Evolutionary conservation across 768 basidiomycete species (phyloP).

Genomic region (Porpolomopsis calyptriformis): DNA sequence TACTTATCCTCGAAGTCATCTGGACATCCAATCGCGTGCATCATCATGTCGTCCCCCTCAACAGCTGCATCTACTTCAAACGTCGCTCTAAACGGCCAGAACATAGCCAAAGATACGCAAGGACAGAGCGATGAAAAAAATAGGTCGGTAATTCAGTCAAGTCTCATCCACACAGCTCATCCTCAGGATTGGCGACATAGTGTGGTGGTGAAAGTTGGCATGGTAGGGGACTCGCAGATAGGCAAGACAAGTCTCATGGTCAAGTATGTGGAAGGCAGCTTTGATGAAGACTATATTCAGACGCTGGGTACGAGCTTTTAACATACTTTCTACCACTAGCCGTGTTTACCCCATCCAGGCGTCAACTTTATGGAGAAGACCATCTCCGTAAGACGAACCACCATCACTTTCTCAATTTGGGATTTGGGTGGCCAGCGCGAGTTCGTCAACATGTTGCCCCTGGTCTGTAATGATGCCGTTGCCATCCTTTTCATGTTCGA

Average conservation of each 20-base stretch:
- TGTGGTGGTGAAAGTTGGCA: slow-evolving; percentile 96
- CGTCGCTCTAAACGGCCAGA: slow-evolving; percentile 45
- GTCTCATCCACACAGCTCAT: slow-evolving; percentile 5
- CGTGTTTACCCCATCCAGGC: slow-evolving; percentile 31
- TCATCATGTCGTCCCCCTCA: slow-evolving; percentile 29
- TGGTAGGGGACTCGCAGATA: slow-evolving; percentile 99
- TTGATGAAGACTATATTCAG: slow-evolving; percentile 99
- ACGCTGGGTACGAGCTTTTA: slow-evolving; percentile 66
- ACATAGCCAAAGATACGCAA: slow-evolving; percentile 39
- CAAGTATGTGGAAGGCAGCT: slow-evolving; percentile 91
- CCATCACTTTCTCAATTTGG: slow-evolving; percentile 99
- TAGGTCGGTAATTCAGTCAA: slow-evolving; percentile 31
- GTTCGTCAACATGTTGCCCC: slow-evolving; percentile 97
- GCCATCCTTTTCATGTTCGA: slow-evolving; percentile 99
- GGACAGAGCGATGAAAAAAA: slow-evolving; percentile 61
- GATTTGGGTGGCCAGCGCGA: slow-evolving; percentile 95
- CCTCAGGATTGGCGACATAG: slow-evolving; percentile 24
- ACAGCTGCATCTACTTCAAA: slow-evolving; percentile 33
- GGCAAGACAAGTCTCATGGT: slow-evolving; percentile 85
- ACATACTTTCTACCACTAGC: slow-evolving; percentile 4
- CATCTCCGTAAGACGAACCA: slow-evolving; percentile 93
- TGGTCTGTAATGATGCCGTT: slow-evolving; percentile 98
- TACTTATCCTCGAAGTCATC: too few species aligned
- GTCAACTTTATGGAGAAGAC: slow-evolving; percentile 99
- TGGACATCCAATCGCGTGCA: neutral